phyloP scores from a whole-genome alignment of 1,139 yeast species.

The Sugiyamaella japonica region DNA sequence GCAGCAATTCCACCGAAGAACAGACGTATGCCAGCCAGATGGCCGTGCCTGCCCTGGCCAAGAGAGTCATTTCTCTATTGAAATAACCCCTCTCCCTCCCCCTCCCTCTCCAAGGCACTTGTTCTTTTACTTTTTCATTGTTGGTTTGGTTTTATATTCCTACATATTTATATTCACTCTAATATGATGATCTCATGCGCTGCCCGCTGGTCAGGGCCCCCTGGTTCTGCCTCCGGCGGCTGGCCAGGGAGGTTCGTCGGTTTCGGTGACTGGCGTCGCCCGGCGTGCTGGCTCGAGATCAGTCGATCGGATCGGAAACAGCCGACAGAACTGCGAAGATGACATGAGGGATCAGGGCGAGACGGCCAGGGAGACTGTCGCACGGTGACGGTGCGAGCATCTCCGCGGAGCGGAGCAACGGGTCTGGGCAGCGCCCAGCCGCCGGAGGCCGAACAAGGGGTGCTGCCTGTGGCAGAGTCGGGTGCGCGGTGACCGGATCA shows the following conservation, averaged over 20 bases:
- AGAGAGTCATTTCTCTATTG: conserved; percentile 35
- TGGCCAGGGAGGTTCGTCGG: no score
- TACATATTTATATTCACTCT: conserved; percentile 11
- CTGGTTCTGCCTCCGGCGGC: background rate
- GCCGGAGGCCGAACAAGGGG: no score
- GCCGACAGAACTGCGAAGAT: no score
- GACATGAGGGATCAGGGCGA: no score
- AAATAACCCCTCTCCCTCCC: conserved; percentile 15
- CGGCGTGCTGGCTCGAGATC: no score
- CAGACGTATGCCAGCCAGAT: conserved; percentile 38
- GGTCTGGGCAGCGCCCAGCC: background rate
- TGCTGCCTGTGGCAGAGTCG: no score
- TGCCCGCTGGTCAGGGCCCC: background rate
- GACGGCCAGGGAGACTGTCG: no score
- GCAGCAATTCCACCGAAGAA: conserved; percentile 26
- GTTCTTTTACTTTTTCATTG: background rate
- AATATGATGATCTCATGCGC: background rate
- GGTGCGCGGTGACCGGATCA: conserved; percentile 2
- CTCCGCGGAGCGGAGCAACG: background rate
- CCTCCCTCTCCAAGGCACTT: background rate
- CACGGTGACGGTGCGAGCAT: no score
- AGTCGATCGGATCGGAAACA: no score
- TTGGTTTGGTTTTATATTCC: background rate
- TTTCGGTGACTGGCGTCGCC: no score
- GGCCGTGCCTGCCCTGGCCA: conserved; percentile 42